A percentile compares a stretch with the other conserved stretches of the same genome.
Conservation (phyloP, 78 protist genomes). For the Isochrysis galbana region DNA sequence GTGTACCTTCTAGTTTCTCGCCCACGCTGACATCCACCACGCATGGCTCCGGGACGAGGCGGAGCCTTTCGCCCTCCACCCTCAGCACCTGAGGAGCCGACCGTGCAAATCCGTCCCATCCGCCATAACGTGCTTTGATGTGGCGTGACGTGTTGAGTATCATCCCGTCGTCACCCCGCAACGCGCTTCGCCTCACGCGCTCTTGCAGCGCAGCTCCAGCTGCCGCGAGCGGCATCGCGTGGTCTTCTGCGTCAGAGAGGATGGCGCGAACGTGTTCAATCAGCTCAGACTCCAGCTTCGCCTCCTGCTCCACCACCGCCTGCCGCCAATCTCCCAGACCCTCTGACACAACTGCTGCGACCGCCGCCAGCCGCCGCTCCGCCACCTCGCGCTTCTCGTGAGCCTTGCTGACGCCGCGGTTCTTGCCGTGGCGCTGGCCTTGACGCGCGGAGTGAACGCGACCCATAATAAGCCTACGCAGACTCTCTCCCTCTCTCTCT, state of each 20-base stretch:
- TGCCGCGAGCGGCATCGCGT: background rate
- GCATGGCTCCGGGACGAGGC: too few relatives aligned
- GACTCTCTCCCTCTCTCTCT: too few relatives aligned
- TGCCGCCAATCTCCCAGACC: background rate
- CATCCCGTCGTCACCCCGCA: background rate
- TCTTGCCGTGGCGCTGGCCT: background rate
- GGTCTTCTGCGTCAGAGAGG: background rate
- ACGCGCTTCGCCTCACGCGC: background rate
- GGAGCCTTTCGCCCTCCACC: background rate
- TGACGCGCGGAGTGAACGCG: background rate
- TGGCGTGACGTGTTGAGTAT: background rate
- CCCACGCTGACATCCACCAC: too few relatives aligned
- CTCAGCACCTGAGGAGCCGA: background rate
- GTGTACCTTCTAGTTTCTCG: too few relatives aligned
- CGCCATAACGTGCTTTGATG: background rate
- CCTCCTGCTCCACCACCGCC: background rate
- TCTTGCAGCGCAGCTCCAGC: background rate
- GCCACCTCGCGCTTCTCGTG: background rate
- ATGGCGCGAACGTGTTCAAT: background rate
- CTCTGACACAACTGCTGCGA: background rate
- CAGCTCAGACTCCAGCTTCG: background rate
- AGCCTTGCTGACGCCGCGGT: background rate
- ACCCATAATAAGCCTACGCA: too few relatives aligned
- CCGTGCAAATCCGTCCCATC: background rate
- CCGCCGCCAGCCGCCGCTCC: background rate